These are phyloP conservation scores for Prunella vulgaris DNA, from an alignment of 257 asterid species.

Conservation along the genomic window DNA sequence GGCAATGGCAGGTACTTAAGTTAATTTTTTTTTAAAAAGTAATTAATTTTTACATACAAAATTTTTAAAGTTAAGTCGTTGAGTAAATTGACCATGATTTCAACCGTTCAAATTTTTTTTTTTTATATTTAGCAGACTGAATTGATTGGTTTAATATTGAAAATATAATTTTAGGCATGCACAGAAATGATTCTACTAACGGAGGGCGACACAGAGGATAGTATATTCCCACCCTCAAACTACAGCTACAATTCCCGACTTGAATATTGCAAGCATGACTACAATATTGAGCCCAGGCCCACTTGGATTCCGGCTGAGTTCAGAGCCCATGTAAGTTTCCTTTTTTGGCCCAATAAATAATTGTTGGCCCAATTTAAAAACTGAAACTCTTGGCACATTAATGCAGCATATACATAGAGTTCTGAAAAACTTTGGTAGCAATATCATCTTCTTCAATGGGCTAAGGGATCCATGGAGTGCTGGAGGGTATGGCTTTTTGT, in stretches of 20 bases:
- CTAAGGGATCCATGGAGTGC: conserved; percentile 95
- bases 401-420: conserved; percentile 57
- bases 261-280: conserved; percentile 30
- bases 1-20: conserved; percentile 98
- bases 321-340: conserved; percentile 64
- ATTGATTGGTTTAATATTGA: too few relatives aligned
- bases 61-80: too few relatives aligned
- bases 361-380: conserved; percentile 22
- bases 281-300: conserved; percentile 62
- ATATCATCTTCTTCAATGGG: conserved; percentile 86
- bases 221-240: conserved; percentile 55
- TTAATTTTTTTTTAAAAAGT: too few relatives aligned
- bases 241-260: conserved; percentile 46
- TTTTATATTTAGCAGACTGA: too few relatives aligned
- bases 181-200: conserved; percentile 77
- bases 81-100: too few relatives aligned
- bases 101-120: too few relatives aligned
- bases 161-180: conserved; percentile 71
- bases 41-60: too few relatives aligned
- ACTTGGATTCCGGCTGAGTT: conserved; percentile 73
- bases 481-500: conserved; percentile 52
- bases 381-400: conserved; percentile 1
- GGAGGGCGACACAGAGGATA: conserved; percentile 46
- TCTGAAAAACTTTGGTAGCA: conserved; percentile 67
- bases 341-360: too few relatives aligned